These are phyloP conservation scores for Pyrenophora graminea DNA, from an alignment of 2,329 filamentous ascomycete species.

Conservation along the genomic window DNA sequence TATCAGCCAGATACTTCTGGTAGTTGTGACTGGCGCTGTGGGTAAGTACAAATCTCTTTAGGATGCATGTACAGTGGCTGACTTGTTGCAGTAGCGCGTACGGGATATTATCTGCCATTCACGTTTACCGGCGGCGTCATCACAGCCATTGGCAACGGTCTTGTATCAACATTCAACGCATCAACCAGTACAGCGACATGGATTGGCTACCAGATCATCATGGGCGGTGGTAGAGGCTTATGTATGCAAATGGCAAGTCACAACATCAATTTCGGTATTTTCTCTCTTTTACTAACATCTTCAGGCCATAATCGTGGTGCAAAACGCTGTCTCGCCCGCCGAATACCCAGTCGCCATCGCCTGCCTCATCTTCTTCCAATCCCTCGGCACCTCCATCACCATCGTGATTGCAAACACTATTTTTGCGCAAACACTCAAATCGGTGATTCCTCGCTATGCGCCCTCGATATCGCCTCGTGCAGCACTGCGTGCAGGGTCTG, in stretches of 20 bases:
- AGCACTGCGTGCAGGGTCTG: constrained; percentile 31
- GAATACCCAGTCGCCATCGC: constrained; percentile 41
- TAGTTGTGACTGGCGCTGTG: constrained; percentile 22
- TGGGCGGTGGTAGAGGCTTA: constrained; percentile 31
- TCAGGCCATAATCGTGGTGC: constrained; percentile 38
- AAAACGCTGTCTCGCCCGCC: constrained; percentile 30
- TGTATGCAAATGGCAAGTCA: constrained; percentile 30
- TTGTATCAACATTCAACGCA: constrained; percentile 47
- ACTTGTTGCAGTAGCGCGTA: constrained; percentile 17
- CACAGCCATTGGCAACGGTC: constrained; percentile 47
- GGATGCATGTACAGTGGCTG: neutral
- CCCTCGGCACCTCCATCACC: constrained; percentile 38
- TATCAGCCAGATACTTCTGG: constrained; percentile 28
- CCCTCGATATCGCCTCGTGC: constrained; percentile 28
- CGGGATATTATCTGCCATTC: constrained; percentile 39
- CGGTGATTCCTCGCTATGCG: constrained; percentile 22
- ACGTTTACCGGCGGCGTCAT: constrained; percentile 34
- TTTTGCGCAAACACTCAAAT: constrained; percentile 30
- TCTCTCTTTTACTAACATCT: neutral
- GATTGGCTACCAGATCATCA: constrained; percentile 36
- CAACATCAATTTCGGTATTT: too few species aligned
- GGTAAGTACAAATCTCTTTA: constrained; percentile 10
- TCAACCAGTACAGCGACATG: constrained; percentile 35
- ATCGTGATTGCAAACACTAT: constrained; percentile 37
- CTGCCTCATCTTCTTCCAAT: constrained; percentile 44